Evolutionary conservation across 176 grass and related monocot genomes (phyloP), one percentile per base, ranked within the genome.

Genomic region (Zoysia japonica): DNA sequence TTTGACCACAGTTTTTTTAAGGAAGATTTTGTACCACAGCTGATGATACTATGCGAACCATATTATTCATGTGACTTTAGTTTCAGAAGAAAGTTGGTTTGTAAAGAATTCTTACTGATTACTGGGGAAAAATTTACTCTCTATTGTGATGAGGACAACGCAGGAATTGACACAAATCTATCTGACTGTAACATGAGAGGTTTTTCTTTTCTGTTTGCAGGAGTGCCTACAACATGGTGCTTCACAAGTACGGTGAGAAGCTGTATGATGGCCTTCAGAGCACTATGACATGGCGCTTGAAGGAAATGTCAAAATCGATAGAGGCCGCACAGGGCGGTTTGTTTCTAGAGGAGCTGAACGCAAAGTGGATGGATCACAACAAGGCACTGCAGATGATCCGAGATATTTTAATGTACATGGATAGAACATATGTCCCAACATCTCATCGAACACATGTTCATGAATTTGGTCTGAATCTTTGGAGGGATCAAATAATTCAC

Each of bases 321-420:
- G 94, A 97, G 71, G 80, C 86, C 45, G 78, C 89, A 3, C 94
- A 97, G 81, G 94, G 94, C 46, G 88, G 88, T 78, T 83, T 93
- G 63, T 97, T 97, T 70, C 70, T 97, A 80, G 94, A 93, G 72
- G 91, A 97, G 63, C 84, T 97, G 57, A 86, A 93, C 4, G 40
- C 75, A 20, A 97, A 97, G 65, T 97, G 94, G 94, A 90, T 86
- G 63, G 94, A 97, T 54, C 94, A 97, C 84, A 97, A 97, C 82
- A 97, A 97, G 69, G 84, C 94, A 0, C 47, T 97, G 77, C 94
- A 93, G 70, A 97, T 97, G 94, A 97, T 97, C 42, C 78, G 94
- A 6, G 94, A 97, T 57, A 91, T 97, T 84, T 79, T 97, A 56
- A 97, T 97, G 94, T 97, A 97, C 91, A 97, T 97, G 94, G 94